phyloP scores from a whole-genome alignment of 768 basidiomycete genomes.

The Tephrocybe sp. region DNA sequence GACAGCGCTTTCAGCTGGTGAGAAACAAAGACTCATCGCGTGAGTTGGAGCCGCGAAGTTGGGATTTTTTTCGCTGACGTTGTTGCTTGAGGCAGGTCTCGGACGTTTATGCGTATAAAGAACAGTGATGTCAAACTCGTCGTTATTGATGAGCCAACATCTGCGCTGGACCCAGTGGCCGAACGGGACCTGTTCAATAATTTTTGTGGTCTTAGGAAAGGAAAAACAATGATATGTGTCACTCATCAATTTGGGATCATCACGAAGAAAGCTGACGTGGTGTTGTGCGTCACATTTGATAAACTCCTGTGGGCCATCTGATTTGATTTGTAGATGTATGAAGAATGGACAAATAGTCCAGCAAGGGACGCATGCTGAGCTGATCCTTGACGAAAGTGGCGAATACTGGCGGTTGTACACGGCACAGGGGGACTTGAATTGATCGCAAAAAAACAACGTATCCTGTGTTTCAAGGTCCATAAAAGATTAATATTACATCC shows the following conservation, averaged over 20 bases:
- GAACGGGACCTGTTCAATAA: conserved; percentile 47
- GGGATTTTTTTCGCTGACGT: too few species aligned
- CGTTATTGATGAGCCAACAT: conserved; percentile 58
- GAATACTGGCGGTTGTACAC: background rate
- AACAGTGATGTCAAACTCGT: conserved; percentile 43
- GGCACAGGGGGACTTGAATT: background rate
- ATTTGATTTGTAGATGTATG: conserved; percentile 3
- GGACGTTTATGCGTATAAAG: conserved; percentile 42
- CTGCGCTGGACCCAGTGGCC: conserved; percentile 52
- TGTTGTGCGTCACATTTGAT: background rate
- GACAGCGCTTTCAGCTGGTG: conserved; percentile 39
- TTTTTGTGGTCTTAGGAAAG: conserved; percentile 34
- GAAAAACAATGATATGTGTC: conserved; percentile 55
- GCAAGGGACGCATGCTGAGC: conserved; percentile 1
- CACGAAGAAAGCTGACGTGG: conserved; percentile 23
- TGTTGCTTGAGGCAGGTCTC: conserved; percentile 35
- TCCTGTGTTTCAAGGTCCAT: background rate
- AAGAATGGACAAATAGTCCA: conserved; percentile 10
- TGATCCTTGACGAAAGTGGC: background rate
- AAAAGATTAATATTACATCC: background rate
- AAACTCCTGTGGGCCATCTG: background rate
- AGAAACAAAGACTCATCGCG: conserved; percentile 50
- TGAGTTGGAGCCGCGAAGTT: conserved; percentile 20
- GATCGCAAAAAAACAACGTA: too few species aligned
- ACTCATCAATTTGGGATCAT: conserved; percentile 55